Conservation (phyloP, 345 rosid species). For the Orychophragmus violaceus region DNA sequence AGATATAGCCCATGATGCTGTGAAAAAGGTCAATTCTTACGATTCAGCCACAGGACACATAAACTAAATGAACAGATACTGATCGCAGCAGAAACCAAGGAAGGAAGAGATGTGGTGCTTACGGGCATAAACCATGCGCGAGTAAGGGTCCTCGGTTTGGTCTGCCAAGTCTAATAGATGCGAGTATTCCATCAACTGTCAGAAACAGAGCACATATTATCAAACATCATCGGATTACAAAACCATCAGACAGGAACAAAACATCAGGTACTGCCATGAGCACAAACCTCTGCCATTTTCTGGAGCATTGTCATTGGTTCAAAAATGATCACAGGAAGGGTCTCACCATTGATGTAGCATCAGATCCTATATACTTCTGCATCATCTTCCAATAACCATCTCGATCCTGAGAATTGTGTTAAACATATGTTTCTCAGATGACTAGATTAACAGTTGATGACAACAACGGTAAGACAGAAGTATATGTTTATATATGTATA, state of each 20-base stretch:
- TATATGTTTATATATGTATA: slow-evolving; percentile 1
- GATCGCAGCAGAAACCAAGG: background rate
- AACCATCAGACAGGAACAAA: background rate
- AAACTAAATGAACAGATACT: background rate
- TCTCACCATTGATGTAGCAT: slow-evolving; percentile 95
- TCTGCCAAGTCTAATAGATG: slow-evolving; percentile 83
- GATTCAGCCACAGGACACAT: slow-evolving; percentile 3
- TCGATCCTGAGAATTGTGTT: slow-evolving; percentile 52
- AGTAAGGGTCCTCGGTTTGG: slow-evolving; percentile 84
- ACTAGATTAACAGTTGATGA: background rate
- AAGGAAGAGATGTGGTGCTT: slow-evolving; percentile 26
- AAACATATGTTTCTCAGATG: no score
- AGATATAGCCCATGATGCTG: slow-evolving; percentile 94
- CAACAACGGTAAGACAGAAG: background rate
- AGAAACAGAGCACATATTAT: slow-evolving; percentile 18
- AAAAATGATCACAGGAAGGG: slow-evolving; percentile 88
- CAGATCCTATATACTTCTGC: slow-evolving; percentile 92
- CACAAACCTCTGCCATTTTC: slow-evolving; percentile 95
- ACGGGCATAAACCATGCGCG: slow-evolving; percentile 94
- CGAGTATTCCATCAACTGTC: slow-evolving; percentile 93
- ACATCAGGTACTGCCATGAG: background rate
- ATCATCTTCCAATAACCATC: slow-evolving; percentile 97
- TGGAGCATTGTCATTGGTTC: slow-evolving; percentile 96
- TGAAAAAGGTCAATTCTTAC: slow-evolving; percentile 10
- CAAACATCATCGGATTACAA: background rate